Base-by-base conservation (phyloP, 164 flowering plant species). In the Buxus sempervirens region DNA sequence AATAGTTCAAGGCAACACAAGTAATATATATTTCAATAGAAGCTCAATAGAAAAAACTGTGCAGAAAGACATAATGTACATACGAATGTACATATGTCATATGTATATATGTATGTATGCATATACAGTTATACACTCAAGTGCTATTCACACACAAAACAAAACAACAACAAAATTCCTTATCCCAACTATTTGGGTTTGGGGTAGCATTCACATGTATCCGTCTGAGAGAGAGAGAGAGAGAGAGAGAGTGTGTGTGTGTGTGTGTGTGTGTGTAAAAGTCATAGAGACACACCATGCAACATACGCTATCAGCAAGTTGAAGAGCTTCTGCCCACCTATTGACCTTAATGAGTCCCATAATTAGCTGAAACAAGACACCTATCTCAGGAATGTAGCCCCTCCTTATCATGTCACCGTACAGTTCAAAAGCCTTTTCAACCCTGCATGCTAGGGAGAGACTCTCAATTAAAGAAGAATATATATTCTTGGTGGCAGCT, bases 301-400 rank as follows among this genome's bases (percentile, higher is more conserved):
- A 80, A 70, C 85, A 86, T 67, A 87, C 55, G 82, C 86, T 79
- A 70, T 89, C 76, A 21, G 87, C 76, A 62, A 93, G 83, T 65
- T 74, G 82, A 65, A 93, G 87, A 0, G 91, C 98, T 55, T 88
- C 94, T 41, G 79, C 89, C 90, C 90, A 88, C 75, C 80, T 83
- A 76, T 81, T 73, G 51, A 78, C 77, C 61, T 56, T 79, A 21
- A 81, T 66, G 58, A 93, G 93, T 25, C 88, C 96, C 60, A 82
- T 86, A 66, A 93, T 76, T 22, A 90, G 96, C 73, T 77, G 66
- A 59, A 81, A 74, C 59, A 89, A 71, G 58, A 73, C 73, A 42
- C 71, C 65, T 27, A 87, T 45, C 54, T 89, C 91, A 48, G 90
- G 90, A 71, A 79, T 63, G 54, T 77, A 80, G 26, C 90, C 92